Conservation (phyloP, 1,284 basidiomycete genomes). For the Malassezia nana region DNA sequence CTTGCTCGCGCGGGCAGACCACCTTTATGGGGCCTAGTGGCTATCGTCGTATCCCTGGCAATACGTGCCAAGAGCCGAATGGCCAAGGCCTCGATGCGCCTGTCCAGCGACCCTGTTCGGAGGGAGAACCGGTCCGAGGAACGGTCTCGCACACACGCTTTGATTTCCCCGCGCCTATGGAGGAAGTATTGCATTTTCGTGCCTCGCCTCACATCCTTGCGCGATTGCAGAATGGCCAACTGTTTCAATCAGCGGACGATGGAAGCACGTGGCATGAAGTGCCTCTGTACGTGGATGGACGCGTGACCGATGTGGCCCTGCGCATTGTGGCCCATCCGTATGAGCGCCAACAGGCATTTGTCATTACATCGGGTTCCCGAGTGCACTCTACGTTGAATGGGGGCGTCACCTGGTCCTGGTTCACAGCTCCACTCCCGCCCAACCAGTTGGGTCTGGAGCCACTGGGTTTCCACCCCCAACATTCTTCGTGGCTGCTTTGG, state of each 20-base stretch:
- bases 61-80: conserved; percentile 61
- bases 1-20: conserved; percentile 57
- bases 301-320: conserved; percentile 55
- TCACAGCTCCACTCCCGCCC: conserved; percentile 59
- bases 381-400: conserved; percentile 71
- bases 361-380: conserved; percentile 62
- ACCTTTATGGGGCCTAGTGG: conserved; percentile 80
- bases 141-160: conserved; percentile 51
- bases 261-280: conserved; percentile 75
- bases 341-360: conserved; percentile 70
- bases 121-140: conserved; percentile 48
- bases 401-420: conserved; percentile 63
- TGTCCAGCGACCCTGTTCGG: conserved; percentile 64
- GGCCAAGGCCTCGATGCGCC: conserved; percentile 61
- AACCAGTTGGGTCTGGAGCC: conserved; percentile 69
- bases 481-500: conserved; percentile 80
- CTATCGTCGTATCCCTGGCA: conserved; percentile 82
- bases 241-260: conserved; percentile 91
- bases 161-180: conserved; percentile 62
- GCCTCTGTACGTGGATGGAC: conserved; percentile 13
- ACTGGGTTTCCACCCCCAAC: conserved; percentile 73
- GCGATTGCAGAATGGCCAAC: conserved; percentile 62
- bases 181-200: conserved; percentile 71
- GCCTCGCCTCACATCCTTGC: conserved; percentile 66
- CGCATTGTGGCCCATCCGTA: conserved; percentile 77